These are phyloP conservation scores for Fraxinus dipetala DNA, from an alignment of 305 asterid genomes.

Conservation along the genomic window DNA sequence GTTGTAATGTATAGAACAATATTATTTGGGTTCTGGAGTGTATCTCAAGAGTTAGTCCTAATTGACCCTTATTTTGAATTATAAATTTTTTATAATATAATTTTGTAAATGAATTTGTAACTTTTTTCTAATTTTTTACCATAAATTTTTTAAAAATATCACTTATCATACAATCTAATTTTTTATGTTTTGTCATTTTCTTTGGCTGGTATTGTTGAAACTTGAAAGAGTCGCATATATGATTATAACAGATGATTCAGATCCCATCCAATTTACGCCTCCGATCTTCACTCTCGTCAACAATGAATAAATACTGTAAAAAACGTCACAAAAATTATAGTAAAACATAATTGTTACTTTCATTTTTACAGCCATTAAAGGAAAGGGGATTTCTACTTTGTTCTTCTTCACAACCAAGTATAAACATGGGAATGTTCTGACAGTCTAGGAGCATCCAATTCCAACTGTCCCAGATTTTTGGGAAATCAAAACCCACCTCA, in stretches of 20 bases:
- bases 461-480: conserved; percentile 26
- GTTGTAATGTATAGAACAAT: too few species aligned
- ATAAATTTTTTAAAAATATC: neutral
- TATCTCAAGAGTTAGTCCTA: neutral
- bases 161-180: neutral
- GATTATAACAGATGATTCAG: neutral
- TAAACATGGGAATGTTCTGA: conserved; percentile 33
- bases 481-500: conserved; percentile 23
- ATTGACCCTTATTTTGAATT: neutral
- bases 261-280: neutral
- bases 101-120: neutral
- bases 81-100: neutral
- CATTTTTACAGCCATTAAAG: conserved; percentile 11
- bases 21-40: too few species aligned
- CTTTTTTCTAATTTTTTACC: neutral
- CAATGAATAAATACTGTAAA: neutral
- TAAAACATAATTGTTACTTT: neutral
- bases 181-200: neutral
- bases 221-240: neutral
- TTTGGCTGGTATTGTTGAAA: neutral
- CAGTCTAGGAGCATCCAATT: conserved; percentile 24
- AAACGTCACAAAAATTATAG: neutral
- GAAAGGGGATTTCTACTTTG: conserved; percentile 22
- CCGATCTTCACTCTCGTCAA: neutral
- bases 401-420: conserved; percentile 3